phyloP scores from a whole-genome alignment of 768 basidiomycete species.

The Collybiopsis luxurians region DNA sequence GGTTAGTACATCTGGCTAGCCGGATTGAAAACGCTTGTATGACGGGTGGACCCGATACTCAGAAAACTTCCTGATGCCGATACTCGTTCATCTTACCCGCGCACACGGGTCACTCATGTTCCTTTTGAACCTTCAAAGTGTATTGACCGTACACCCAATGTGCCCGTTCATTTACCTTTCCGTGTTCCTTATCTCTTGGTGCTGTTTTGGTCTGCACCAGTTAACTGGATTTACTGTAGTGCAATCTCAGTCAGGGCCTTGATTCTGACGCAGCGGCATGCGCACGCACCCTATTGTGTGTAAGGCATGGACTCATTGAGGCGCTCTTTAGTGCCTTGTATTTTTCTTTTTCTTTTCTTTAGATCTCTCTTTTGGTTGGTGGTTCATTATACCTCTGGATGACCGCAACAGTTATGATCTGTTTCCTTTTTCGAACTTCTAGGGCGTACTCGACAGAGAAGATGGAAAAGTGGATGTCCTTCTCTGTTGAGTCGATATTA shows the following conservation, averaged over 20 bases:
- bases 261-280: neutral
- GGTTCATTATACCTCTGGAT: neutral
- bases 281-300: neutral
- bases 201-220: neutral
- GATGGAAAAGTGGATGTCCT: neutral
- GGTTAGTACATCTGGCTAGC: neutral
- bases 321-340: neutral
- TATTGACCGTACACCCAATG: neutral
- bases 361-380: neutral
- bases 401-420: neutral
- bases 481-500: too few relatives aligned
- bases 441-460: neutral
- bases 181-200: neutral
- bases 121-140: neutral
- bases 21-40: neutral
- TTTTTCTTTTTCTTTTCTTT: neutral
- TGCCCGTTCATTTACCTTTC: conserved; percentile 2
- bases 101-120: neutral
- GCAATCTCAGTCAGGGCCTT: neutral
- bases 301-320: neutral
- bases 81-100: conserved; percentile 1
- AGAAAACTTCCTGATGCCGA: conserved; percentile 2
- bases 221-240: neutral
- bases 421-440: neutral
- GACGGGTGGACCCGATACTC: neutral